Conservation (phyloP, 208 protist genomes). For the Acanthamoeba triangularis region DNA sequence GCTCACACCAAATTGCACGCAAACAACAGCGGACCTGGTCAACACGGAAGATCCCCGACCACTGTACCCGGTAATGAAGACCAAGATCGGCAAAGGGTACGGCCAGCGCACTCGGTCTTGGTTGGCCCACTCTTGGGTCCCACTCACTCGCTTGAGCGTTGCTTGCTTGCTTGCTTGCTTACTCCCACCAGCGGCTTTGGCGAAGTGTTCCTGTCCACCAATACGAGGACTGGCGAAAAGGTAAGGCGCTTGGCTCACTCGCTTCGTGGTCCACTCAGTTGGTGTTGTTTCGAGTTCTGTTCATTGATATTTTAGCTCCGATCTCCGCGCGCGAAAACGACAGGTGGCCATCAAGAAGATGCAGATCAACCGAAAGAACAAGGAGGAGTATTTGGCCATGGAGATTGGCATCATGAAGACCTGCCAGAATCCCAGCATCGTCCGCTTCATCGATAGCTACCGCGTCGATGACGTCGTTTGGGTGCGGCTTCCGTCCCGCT, state of each 20-base stretch:
- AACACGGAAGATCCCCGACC: constrained; percentile 53
- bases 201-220: constrained; percentile 87
- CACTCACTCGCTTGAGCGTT: not conserved
- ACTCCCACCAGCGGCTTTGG: constrained; percentile 78
- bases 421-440: constrained; percentile 88
- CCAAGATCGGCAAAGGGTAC: constrained; percentile 88
- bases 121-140: no score
- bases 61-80: constrained; percentile 73
- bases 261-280: no score
- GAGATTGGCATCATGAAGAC: constrained; percentile 91
- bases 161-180: not conserved
- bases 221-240: constrained; percentile 73
- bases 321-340: no score
- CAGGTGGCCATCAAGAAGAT: constrained; percentile 91
- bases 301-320: no score
- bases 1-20: not conserved
- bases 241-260: not conserved
- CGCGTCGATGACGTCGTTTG: constrained; percentile 76
- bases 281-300: no score
- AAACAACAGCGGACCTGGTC: constrained; percentile 25
- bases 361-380: constrained; percentile 87
- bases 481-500: not conserved
- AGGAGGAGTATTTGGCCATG: constrained; percentile 87
- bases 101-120: not conserved
- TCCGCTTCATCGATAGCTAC: constrained; percentile 89